Percentiles rank a stretch among this genome's conserved stretches.
phyloP scores from a whole-genome alignment of 257 asterid species.

The Parsonsia alboflavescens region DNA sequence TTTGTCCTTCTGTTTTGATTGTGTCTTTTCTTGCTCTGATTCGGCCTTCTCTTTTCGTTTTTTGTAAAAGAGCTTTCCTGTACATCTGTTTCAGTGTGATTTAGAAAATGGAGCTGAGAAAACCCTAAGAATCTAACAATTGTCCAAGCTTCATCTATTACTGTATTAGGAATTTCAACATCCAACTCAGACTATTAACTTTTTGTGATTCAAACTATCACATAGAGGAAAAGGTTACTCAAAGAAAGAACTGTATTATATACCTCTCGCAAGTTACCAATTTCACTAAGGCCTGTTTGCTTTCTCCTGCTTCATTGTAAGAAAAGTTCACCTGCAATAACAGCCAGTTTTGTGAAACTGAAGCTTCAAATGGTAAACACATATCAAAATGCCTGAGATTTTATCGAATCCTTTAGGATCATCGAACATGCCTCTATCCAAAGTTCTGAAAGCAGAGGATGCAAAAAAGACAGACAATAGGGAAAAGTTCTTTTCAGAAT shows the following conservation, averaged over 20 bases:
- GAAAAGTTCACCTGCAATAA: conserved; percentile 77
- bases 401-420: not conserved
- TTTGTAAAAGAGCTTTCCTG: conserved; percentile 81
- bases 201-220: not conserved
- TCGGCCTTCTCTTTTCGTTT: conserved; percentile 69
- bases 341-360: conserved; percentile 3
- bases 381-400: not conserved
- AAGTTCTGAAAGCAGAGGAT: not conserved
- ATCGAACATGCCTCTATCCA: not conserved
- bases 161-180: not conserved
- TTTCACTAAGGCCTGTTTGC: conserved; percentile 93
- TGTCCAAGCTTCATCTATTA: not conserved
- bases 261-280: conserved; percentile 89
- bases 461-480: not conserved
- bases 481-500: not conserved
- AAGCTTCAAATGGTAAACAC: not conserved
- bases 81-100: conserved; percentile 50
- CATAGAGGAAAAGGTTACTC: not conserved
- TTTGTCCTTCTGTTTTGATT: conserved; percentile 35
- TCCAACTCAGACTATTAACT: conserved; percentile 6
- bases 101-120: conserved; percentile 1
- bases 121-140: not conserved
- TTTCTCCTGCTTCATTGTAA: conserved; percentile 93
- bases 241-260: not conserved
- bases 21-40: conserved; percentile 41